phyloP scores from a whole-genome alignment of 2,329 filamentous ascomycete genomes.

The Cladosporium sp. region DNA sequence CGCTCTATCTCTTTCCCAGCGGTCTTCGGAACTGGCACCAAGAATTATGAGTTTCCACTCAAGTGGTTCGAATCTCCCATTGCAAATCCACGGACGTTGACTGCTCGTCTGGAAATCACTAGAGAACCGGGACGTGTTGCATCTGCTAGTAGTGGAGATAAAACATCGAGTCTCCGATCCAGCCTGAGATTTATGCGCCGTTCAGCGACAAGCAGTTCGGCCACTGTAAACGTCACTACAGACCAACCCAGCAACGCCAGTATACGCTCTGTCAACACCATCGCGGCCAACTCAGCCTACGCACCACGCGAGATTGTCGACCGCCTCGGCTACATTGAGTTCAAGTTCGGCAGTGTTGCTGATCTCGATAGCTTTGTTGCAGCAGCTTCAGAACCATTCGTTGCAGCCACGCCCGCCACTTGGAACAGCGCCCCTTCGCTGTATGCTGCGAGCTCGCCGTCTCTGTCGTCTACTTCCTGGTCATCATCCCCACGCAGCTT shows the following conservation, averaged over 20 bases:
- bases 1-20: conserved; percentile 11
- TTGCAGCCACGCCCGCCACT: conserved; percentile 5
- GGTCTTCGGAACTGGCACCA: neutral
- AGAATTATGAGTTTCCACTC: conserved; percentile 11
- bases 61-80: conserved; percentile 10
- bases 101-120: conserved; percentile 1
- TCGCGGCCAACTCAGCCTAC: conserved; percentile 3
- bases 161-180: conserved; percentile 2
- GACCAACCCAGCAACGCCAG: conserved; percentile 7
- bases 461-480: neutral
- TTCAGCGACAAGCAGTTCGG: neutral
- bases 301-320: conserved; percentile 7
- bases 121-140: conserved; percentile 4
- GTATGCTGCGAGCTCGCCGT: conserved; percentile 9
- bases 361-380: conserved; percentile 2
- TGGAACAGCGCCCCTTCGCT: conserved; percentile 9
- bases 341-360: conserved; percentile 7
- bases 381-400: conserved; percentile 8
- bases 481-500: conserved; percentile 9
- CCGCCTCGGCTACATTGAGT: conserved; percentile 10
- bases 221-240: neutral
- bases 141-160: neutral
- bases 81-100: neutral
- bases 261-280: conserved; percentile 9
- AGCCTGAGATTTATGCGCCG: conserved; percentile 11